A percentile compares a stretch with the other conserved stretches of the same genome.
These are phyloP conservation scores for Phyllosticta capitalensis DNA, from an alignment of 2,329 filamentous ascomycete genomes.

Conservation along the genomic window DNA sequence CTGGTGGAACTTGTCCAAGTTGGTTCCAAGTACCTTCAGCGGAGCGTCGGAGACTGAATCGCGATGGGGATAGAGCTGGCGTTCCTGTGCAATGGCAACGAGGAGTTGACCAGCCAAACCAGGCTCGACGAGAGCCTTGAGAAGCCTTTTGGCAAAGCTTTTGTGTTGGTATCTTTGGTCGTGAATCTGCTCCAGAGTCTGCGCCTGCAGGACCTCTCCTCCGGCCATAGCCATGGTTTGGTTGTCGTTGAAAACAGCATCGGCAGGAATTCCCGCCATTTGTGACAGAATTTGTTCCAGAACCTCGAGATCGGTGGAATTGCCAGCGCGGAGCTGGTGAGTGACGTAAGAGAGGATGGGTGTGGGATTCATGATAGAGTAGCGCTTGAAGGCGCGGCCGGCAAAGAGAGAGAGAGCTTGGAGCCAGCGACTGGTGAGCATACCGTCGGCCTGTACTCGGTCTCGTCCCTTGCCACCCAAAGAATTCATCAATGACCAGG, in stretches of 20 bases:
- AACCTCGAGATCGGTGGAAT: constrained; percentile 84
- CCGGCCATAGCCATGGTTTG: constrained; percentile 85
- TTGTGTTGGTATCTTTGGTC: constrained; percentile 64
- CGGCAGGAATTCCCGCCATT: constrained; percentile 88
- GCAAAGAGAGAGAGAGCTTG: constrained; percentile 84
- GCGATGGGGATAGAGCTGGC: constrained; percentile 74
- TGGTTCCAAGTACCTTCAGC: constrained; percentile 78
- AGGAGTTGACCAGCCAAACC: constrained; percentile 72
- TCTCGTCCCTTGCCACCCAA: constrained; percentile 49
- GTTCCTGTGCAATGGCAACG: constrained; percentile 84
- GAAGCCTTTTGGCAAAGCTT: constrained; percentile 68
- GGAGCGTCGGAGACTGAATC: constrained; percentile 63
- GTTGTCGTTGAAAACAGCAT: constrained; percentile 77
- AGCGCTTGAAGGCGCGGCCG: constrained; percentile 80
- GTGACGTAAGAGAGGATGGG: constrained; percentile 87
- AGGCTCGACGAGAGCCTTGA: constrained; percentile 68
- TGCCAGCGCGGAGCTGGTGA: constrained; percentile 69
- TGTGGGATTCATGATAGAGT: constrained; percentile 70
- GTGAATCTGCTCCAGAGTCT: constrained; percentile 66
- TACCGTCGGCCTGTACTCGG: constrained; percentile 53
- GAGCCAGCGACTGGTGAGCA: constrained; percentile 84
- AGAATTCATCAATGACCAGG: constrained; percentile 79
- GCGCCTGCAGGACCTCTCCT: constrained; percentile 66
- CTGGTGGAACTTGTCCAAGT: constrained; percentile 83
- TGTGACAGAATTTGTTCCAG: constrained; percentile 80